Evolutionary conservation across 2,329 filamentous ascomycete species (phyloP), one percentile per base, ranked within the genome.

Genomic region (Chrysoporthe deuterocubensis): DNA sequence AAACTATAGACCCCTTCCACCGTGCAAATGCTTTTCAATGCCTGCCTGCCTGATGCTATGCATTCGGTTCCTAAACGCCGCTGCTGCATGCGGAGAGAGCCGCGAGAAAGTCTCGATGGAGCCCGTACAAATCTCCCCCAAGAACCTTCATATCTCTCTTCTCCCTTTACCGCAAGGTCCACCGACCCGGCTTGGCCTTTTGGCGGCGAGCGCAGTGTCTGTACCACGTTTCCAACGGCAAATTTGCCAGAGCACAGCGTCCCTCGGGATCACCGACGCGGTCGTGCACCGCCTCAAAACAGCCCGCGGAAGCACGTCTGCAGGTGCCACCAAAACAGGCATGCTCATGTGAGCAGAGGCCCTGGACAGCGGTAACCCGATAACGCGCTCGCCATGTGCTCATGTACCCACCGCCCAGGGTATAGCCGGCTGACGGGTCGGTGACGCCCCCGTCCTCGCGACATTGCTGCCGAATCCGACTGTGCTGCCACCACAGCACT

Each of bases 31-130:
- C 37, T 60, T 58, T n/a, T n/a, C n/a, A 44, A 26, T 60, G 40
- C 21, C 40, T 16, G 37, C 40, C 40, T 21, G n/a, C 7, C 56
- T 37, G 18, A 60, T 60, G 57, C 57, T 32, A 21, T 60, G 40
- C 57, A 60, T 13, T n/a, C 1, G 26, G 42, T 65, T 56, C 50
- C 62, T 32, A 59, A 70, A 70, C 66, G 68, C 68, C 64, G 42
- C 63, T 44, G 54, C 61, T 60, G 34, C 11, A 54, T 26, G 62
- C 65, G 52, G 43, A 16, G 26, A 26, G 16, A 21, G 18, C 4
- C 11, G 18, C n/a, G 26, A n/a, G 37, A 60, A 34, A 32, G 37
- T 42, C 9, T 54, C n/a, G 32, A 32, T 6, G 11, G 44, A 34
- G 21, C 21, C 46, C 34, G 21, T 40, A 6, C 16, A n/a, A 37